Evolutionary conservation across 2,329 filamentous ascomycete genomes (phyloP), one percentile per base, ranked within the genome.

Genomic region (Teratosphaeria gauchensis): DNA sequence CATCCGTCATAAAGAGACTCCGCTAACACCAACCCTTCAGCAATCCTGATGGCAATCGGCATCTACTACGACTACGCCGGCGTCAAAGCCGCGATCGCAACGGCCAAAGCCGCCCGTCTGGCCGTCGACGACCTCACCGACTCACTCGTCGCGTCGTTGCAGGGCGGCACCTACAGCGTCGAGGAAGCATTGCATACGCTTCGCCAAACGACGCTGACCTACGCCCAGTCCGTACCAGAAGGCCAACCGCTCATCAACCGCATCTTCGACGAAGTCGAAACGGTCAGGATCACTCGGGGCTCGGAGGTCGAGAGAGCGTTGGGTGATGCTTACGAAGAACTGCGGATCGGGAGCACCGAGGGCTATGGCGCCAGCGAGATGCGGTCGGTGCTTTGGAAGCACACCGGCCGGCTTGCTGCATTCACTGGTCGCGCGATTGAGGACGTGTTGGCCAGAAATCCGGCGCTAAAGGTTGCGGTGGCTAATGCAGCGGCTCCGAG

Each of bases 131-230:
- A 68, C 55, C 51, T 70, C 4, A 62, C 64, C 33, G 65, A 68
- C n/a, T 65, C 68, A 12, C 46, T 66, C 16, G 67, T 68, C 51
- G 57, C 61, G 5, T 66, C 64, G 33, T 56, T 68, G n/a, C 64
- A 65, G 48, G 61, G 65, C 2, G 68, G 67, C 4, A 70, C 66
- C 1, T 69, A 69, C 57, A 68, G 62, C 61, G 63, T 62, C 0
- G 63, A 65, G 21, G 68, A 70, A 62, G 67, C 67, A 4, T 59
- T 70, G 12, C 66, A 70, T 53, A 63, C 67, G 42, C 63, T 69
- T 8, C 59, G 66, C 38, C 65, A 67, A 1, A 68, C 66, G 8
- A 65, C 66, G 5, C 57, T 69, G 19, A 64, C 64, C 2, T 70
- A 69, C 48, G 66, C 67, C 2, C 62, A 53, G 28, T 57, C 64